Evolutionary conservation across 352 stramenopile species (phyloP), one percentile per base, ranked within the genome.

Genomic region (Globisporangium solare): DNA sequence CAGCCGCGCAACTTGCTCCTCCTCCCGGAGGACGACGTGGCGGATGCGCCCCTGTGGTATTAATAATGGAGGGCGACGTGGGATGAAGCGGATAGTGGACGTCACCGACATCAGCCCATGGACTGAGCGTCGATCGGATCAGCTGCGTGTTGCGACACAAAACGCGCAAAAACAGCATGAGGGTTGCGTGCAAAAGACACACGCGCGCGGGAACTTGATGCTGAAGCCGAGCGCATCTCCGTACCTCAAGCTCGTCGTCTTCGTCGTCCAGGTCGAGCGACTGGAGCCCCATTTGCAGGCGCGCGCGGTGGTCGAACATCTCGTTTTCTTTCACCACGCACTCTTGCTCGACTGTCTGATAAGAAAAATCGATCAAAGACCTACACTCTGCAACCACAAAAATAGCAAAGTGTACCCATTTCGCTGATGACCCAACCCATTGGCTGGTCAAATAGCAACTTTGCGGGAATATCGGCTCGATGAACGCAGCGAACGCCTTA

Each of bases 191-290:
- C 27, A 35, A 35, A 35, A 35, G 27, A 35, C 6, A 35, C 27
- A 6, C 7, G 27, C 6, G 27, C 5, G 7, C 5, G 2, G 27
- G 27, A 10, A 35, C 27, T 35, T 35, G 27, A 35, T 35, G 4
- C 10, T 35, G 27, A 35, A 35, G 10, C 7, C 5, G 0, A 35
- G 7, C 27, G 27, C 27, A 35, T 35, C 35, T 3, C 47, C 52
- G n/a, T 6, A 53, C 49, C 41, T 56, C 49, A 27, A 63, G 18
- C 15, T 61, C 46, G 18, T 54, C 49, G 22, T 58, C 27, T 35
- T 35, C 57, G 21, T 58, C 57, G 35, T 63, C 49, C 7, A 47
- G 12, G 18, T 6, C 21, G 27, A 50, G 24, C 39, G 12, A 15
- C 12, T 22, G 20, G 20, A 51, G 46, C 17, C 11, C n/a, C 24